A percentile compares a stretch with the other conserved stretches of the same genome.
Conservation (phyloP, 768 basidiomycete genomes). For the Termitomyces sp. region DNA sequence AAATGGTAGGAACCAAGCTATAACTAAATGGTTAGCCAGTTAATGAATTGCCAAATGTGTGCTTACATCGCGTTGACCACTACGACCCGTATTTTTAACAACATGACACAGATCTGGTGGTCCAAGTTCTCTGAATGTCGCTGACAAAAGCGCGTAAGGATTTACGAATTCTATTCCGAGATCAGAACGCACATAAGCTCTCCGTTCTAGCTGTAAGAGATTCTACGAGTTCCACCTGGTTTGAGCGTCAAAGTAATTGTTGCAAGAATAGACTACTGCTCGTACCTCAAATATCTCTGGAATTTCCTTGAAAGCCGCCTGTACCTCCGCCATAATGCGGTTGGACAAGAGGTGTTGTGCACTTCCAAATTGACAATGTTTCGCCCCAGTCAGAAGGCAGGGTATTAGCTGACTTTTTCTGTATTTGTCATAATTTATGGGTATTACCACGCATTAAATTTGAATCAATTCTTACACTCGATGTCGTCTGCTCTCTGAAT, state of each 20-base stretch:
- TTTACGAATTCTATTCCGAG: constrained; percentile 3
- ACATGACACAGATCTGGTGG: constrained; percentile 97
- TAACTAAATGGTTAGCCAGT: not conserved
- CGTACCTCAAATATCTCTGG: constrained; percentile 95
- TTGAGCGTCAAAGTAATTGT: constrained; percentile 6
- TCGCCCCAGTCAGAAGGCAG: not conserved
- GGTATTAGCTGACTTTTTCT: too few species aligned
- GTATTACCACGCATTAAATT: not conserved
- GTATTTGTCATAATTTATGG: not conserved
- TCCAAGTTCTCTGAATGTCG: constrained; percentile 93
- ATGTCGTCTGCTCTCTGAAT: too few species aligned
- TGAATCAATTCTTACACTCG: too few species aligned
- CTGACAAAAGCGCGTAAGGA: constrained; percentile 36
- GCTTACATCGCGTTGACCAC: constrained; percentile 84
- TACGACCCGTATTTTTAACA: constrained; percentile 81
- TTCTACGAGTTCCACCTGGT: constrained; percentile 85
- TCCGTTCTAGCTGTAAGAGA: constrained; percentile 87
- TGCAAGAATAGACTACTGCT: not conserved
- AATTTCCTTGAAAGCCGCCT: constrained; percentile 84
- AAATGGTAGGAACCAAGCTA: constrained; percentile 97
- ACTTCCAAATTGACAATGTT: constrained; percentile 3
- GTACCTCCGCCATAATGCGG: constrained; percentile 42
- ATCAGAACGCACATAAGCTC: constrained; percentile 63
- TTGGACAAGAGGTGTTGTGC: not conserved
- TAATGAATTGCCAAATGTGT: not conserved